Base-by-base conservation (phyloP, 2,329 filamentous ascomycete species). In the Chrysoporthe cubensis region DNA sequence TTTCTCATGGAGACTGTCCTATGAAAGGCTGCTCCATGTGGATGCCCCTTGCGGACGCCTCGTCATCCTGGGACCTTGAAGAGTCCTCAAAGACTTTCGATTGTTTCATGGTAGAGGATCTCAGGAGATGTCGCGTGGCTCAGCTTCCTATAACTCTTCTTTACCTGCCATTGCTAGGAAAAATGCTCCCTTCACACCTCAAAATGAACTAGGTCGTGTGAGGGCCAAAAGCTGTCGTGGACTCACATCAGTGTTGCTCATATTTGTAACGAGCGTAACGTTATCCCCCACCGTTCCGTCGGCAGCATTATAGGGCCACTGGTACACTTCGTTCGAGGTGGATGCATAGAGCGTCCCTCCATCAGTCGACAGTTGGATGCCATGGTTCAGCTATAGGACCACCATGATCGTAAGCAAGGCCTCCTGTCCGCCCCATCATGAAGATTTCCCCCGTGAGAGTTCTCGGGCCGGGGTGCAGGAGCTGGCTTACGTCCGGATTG, bases 301-400 rank as follows among this genome's bases (percentile, higher is more conserved):
- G 2, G 76, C 74, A n/a, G 85, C 78, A 74, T 91, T 83, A 75
- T 94, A 94, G 40, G 81, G 75, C 87, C 89, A 93, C 2, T 86
- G 80, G 74, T 83, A 90, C 44, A 91, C 88, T n/a, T 82, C 80
- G 60, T 85, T 81, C 6, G 82, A 74, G 1, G 84, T 85, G 0
- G 90, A 92, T 18, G 84, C 85, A 72, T 86, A 88, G 64, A 88
- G 75, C 1, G 82, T 87, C 52, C 78, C 81, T 64, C 84, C 83
- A 74, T 88, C 83, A 3, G 76, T 74, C 0, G 84, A 85, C 26
- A 88, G 73, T 40, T 85, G 82, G 62, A 88, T 79, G 50, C 85
- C 85, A 71, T 89, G 87, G 72, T 85, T 87, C 21, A 88, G 78
- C 83, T 87, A 64, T 8, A 3, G 18, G 2, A 18, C 18, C 50